These are phyloP conservation scores for Rutidosis leptorrhynchoides DNA, from an alignment of 129 eudicot species.

Conservation along the genomic window DNA sequence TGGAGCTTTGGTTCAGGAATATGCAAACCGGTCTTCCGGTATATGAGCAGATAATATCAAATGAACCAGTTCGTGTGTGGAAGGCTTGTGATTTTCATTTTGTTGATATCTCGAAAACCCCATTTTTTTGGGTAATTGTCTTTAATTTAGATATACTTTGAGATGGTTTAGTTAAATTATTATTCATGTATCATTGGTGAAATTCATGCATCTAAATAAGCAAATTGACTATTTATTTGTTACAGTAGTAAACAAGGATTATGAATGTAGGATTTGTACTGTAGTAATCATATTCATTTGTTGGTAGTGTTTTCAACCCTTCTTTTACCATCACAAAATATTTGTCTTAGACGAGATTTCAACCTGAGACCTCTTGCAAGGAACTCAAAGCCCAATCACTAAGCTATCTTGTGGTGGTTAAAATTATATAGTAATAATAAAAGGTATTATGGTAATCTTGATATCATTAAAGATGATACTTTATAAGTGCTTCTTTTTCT, in stretches of 20 bases:
- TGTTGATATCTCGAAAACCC: neutral
- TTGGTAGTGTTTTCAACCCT: too few relatives aligned
- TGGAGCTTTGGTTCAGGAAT: slow-evolving; percentile 55
- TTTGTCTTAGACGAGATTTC: too few relatives aligned
- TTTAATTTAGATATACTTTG: neutral
- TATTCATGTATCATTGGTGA: neutral
- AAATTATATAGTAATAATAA: too few relatives aligned
- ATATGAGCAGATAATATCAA: neutral
- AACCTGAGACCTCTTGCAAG: too few relatives aligned
- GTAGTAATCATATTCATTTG: too few relatives aligned
- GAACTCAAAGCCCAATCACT: too few relatives aligned
- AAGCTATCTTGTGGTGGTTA: too few relatives aligned
- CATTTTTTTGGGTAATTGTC: neutral
- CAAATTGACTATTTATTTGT: neutral
- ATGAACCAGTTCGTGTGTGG: neutral
- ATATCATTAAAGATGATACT: too few relatives aligned
- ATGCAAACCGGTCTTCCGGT: slow-evolving; percentile 30
- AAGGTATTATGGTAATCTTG: too few relatives aligned
- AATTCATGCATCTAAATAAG: neutral
- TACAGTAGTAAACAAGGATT: neutral
- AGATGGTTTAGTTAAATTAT: neutral
- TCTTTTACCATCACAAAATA: too few relatives aligned
- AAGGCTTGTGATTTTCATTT: neutral
- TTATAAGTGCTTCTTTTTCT: too few relatives aligned
- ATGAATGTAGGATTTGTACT: neutral